phyloP scores from a whole-genome alignment of 768 basidiomycete species.

The button mushroom (Agaricus bisporus) region DNA sequence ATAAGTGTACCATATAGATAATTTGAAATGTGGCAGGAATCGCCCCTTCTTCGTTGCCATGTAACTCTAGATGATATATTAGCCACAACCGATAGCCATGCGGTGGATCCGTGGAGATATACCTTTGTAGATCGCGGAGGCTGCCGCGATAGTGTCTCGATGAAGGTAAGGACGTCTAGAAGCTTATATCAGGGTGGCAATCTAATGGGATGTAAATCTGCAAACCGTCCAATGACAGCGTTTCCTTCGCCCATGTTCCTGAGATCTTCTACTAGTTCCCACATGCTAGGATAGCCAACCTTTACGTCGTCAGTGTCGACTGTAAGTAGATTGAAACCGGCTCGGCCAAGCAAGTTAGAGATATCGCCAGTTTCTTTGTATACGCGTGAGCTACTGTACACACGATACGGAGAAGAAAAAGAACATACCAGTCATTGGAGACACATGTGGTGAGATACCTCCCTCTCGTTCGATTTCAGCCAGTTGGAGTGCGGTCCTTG shows the following conservation, averaged over 20 bases:
- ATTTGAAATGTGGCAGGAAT: conserved; percentile 95
- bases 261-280: conserved; percentile 93
- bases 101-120: conserved; percentile 6
- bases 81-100: background rate
- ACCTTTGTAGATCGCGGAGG: conserved; percentile 94
- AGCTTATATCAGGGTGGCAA: background rate
- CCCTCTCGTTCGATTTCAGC: conserved; percentile 93
- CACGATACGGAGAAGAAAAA: background rate
- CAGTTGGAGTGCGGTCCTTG: conserved; percentile 87
- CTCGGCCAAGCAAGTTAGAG: conserved; percentile 86
- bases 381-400: background rate
- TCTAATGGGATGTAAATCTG: background rate
- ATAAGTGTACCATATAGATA: conserved; percentile 74
- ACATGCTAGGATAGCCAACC: conserved; percentile 90
- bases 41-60: conserved; percentile 77
- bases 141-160: conserved; percentile 85
- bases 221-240: conserved; percentile 78
- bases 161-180: conserved; percentile 60
- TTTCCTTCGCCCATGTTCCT: conserved; percentile 96
- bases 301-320: conserved; percentile 93
- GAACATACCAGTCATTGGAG: conserved; percentile 89
- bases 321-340: conserved; percentile 90
- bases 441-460: conserved; percentile 93
- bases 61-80: conserved; percentile 50
- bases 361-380: conserved; percentile 81